A percentile compares a stretch with the other conserved stretches of the same genome.
Conservation (phyloP, 176 grass and related monocot species). For the Alopecurus myosuroides region DNA sequence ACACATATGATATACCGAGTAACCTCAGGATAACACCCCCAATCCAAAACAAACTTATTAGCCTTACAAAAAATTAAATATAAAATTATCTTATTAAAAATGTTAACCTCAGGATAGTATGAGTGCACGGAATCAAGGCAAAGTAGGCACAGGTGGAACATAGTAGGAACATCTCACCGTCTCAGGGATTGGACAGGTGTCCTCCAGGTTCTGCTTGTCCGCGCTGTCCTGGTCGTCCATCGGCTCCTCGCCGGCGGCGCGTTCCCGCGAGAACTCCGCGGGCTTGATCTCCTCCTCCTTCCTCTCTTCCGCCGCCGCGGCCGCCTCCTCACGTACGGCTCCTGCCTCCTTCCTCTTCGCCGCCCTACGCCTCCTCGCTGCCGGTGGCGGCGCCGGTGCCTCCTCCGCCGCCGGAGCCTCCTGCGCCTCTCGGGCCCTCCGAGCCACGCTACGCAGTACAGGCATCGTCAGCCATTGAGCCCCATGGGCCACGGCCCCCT, state of each 20-base stretch:
- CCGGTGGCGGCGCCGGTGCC: slow-evolving; percentile 28
- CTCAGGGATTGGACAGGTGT: slow-evolving; percentile 71
- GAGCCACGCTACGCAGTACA: slow-evolving; percentile 57
- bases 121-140: not conserved
- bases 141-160: not conserved
- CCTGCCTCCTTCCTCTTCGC: slow-evolving; percentile 28
- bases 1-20: not conserved
- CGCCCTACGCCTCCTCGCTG: slow-evolving; percentile 34
- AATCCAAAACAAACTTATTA: not conserved
- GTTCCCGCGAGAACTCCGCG: slow-evolving; percentile 28
- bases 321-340: slow-evolving; percentile 16
- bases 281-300: slow-evolving; percentile 29
- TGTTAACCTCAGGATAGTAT: not conserved
- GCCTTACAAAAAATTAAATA: not conserved
- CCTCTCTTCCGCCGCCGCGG: slow-evolving; percentile 20
- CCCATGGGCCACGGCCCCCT: slow-evolving; percentile 16
- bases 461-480: slow-evolving; percentile 76
- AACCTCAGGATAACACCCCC: not conserved
- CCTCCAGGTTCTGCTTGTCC: slow-evolving; percentile 52
- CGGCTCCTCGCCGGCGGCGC: slow-evolving; percentile 32
- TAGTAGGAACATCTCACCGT: slow-evolving; percentile 45
- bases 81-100: not conserved
- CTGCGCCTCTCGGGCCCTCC: slow-evolving; percentile 69
- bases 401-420: slow-evolving; percentile 30
- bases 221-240: slow-evolving; percentile 69